Percentiles rank a stretch among this genome's conserved stretches.
phyloP scores from a whole-genome alignment of 2,329 filamentous ascomycete species.

The Paraconiothyrium brasiliense region DNA sequence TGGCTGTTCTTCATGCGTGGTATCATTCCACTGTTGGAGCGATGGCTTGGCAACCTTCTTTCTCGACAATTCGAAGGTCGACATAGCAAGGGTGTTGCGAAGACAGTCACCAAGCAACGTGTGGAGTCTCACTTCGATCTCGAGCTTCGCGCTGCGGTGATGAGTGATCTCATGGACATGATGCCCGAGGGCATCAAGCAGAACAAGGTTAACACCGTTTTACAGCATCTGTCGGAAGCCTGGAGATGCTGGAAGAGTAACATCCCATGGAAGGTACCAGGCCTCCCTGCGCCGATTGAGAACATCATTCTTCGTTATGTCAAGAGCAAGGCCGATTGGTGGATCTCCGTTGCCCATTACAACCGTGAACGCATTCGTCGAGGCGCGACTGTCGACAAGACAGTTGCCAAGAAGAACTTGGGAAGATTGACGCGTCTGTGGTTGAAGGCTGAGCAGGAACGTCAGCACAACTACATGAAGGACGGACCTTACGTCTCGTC shows the following conservation, averaged over 20 bases:
- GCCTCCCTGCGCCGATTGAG: slow-evolving; percentile 94
- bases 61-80: slow-evolving; percentile 98
- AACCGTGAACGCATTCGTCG: slow-evolving; percentile 96
- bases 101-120: slow-evolving; percentile 98
- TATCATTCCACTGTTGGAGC: slow-evolving; percentile 94
- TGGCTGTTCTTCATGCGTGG: slow-evolving; percentile 99
- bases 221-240: slow-evolving; percentile 96
- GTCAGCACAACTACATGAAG: slow-evolving; percentile 99
- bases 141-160: slow-evolving; percentile 95
- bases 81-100: slow-evolving; percentile 98
- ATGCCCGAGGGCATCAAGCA: slow-evolving; percentile 99
- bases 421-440: slow-evolving; percentile 93
- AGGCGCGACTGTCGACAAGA: slow-evolving; percentile 98
- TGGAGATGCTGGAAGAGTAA: slow-evolving; percentile 99
- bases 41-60: slow-evolving; percentile 96
- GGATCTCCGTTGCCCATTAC: slow-evolving; percentile 99
- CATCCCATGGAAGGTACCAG: slow-evolving; percentile 99
- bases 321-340: slow-evolving; percentile 99
- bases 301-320: slow-evolving; percentile 99
- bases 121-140: slow-evolving; percentile 99
- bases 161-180: slow-evolving; percentile 99
- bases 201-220: slow-evolving; percentile 97
- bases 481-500: slow-evolving; percentile 98
- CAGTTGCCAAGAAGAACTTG: slow-evolving; percentile 98
- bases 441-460: slow-evolving; percentile 97